Evolutionary conservation across 768 basidiomycete species (phyloP).

Genomic region (Mycena crocata): DNA sequence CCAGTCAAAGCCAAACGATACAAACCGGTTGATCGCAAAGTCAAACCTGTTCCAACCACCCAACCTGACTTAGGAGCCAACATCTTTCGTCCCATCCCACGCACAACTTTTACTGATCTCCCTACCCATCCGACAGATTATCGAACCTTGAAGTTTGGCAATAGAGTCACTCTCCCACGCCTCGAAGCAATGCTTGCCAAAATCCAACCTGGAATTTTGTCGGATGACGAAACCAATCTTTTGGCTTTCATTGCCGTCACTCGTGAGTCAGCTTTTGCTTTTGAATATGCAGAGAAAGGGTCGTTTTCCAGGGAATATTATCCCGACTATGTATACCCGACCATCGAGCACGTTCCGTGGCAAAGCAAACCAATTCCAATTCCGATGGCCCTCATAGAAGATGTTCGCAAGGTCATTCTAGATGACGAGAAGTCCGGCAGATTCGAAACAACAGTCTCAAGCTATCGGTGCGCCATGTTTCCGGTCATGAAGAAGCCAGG

Average conservation of each 20-base stretch:
- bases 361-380: constrained; percentile 31
- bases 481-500: constrained; percentile 42
- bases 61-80: neutral
- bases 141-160: constrained; percentile 5
- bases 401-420: constrained; percentile 37
- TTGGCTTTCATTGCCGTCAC: constrained; percentile 23
- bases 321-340: constrained; percentile 37
- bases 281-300: constrained; percentile 38
- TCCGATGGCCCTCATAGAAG: constrained; percentile 34
- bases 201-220: constrained; percentile 26
- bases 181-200: constrained; percentile 32
- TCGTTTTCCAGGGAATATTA: constrained; percentile 38
- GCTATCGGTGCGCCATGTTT: constrained; percentile 39
- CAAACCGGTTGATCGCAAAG: constrained; percentile 18
- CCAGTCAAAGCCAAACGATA: constrained; percentile 9
- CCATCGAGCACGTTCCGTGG: constrained; percentile 42
- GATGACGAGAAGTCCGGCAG: constrained; percentile 33
- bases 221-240: constrained; percentile 26
- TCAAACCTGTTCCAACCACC: constrained; percentile 4
- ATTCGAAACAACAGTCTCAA: constrained; percentile 38
- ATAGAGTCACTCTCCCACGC: constrained; percentile 19
- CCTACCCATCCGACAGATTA: constrained; percentile 26
- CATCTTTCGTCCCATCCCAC: constrained; percentile 24
- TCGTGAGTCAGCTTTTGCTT: constrained; percentile 38
- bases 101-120: constrained; percentile 8